Percentiles rank a stretch among this genome's conserved stretches.
These are phyloP conservation scores for Aspergillaceae sp. DNA, from an alignment of 2,329 filamentous ascomycete species.

Conservation along the genomic window DNA sequence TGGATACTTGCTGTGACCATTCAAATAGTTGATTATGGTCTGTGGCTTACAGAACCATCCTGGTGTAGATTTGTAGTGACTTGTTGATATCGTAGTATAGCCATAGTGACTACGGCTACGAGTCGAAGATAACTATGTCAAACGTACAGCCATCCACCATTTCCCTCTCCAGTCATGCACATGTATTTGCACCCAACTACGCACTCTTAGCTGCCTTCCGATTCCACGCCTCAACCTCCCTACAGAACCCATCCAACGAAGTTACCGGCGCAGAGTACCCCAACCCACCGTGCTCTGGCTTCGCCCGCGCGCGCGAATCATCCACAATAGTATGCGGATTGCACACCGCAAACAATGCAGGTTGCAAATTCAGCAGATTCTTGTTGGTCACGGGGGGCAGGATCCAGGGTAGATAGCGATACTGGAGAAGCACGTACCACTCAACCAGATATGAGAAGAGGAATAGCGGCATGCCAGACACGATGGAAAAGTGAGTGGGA, in stretches of 20 bases:
- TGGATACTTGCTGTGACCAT: too few relatives aligned
- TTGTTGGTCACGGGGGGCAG: conserved; percentile 15
- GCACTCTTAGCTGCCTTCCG: conserved; percentile 1
- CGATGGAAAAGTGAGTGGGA: conserved; percentile 18
- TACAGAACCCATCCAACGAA: conserved; percentile 27
- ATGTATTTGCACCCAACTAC: neutral
- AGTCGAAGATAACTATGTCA: too few relatives aligned
- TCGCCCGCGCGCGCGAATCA: conserved; percentile 18
- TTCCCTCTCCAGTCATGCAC: neutral
- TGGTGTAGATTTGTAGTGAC: too few relatives aligned
- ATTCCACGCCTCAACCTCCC: conserved; percentile 28
- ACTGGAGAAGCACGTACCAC: conserved; percentile 21
- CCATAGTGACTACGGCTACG: too few relatives aligned
- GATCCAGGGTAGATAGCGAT: conserved; percentile 16
- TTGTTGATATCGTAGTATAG: too few relatives aligned
- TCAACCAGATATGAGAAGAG: conserved; percentile 26
- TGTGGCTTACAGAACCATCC: too few relatives aligned
- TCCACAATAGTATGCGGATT: conserved; percentile 21
- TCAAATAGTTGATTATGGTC: too few relatives aligned
- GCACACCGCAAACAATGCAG: conserved; percentile 23
- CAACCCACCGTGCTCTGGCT: conserved; percentile 21
- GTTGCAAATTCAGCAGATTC: conserved; percentile 24
- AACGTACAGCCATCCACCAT: neutral
- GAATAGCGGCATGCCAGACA: conserved; percentile 20
- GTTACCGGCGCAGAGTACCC: conserved; percentile 25